Evolutionary conservation across 495 filamentous ascomycete species (phyloP), one percentile per base, ranked within the genome.

Genomic region (Paragyromitra xinjiangensis): DNA sequence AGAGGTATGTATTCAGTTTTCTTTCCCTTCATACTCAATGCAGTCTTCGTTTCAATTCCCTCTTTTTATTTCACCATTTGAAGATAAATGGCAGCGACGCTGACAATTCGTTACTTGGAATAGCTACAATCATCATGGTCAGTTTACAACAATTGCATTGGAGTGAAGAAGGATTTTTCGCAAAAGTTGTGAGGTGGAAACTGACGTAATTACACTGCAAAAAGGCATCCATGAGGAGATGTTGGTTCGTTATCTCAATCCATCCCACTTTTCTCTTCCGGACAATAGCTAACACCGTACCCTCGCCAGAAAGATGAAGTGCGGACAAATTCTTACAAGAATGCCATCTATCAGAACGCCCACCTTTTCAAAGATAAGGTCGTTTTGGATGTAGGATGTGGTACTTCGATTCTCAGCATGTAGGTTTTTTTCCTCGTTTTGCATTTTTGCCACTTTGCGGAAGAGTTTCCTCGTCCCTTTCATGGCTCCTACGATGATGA

Each of bases 351-450:
- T 81, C 93, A 94, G 83, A 97, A 99, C 86, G 91, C 91, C 84
- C 90, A 97, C 84, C 89, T 99, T 59, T 98, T 99, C 89, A 94
- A 93, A 83, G 95, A 95, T 86, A 99, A 98, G 87, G 89, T 95
- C 19, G 95, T 99, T 66, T 90, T 99, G 42, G 95, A 99, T 84
- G 95, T 99, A 70, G 95, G 95, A 83, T 99, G 95, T 85, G 95
- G 95, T 83, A 98, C 95, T 39, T 90, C 90, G 81, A 93, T 93
- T 82, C 90, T 93, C 73, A 93, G 91, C 91, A 93, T 93, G 92
- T 94, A 85, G 72, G 89, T 85, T 69, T 62, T 51, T 72, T 14
- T 70, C n/a, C 56, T 40, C 19, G 45, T n/a, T 42, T 68, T 19
- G 11, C 45, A n/a, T 45, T 58, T 74, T 45, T 34, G 61, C 8